phyloP scores from a whole-genome alignment of 495 filamentous ascomycete genomes.

The Aspergillus steynii region DNA sequence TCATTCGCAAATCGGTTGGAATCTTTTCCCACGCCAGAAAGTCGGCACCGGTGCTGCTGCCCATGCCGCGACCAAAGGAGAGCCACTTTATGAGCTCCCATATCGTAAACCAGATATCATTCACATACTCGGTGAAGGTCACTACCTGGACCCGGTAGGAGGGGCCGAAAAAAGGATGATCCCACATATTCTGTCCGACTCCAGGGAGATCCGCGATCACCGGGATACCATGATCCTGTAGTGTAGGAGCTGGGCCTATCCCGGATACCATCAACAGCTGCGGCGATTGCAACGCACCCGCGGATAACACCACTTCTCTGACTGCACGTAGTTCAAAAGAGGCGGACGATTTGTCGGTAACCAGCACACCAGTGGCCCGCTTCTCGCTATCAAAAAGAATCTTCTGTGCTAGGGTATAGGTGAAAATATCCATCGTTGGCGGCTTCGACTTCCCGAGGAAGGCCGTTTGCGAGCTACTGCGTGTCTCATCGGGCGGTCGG shows the following conservation, averaged over 20 bases:
- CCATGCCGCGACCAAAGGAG: constrained; percentile 24
- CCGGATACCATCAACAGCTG: constrained; percentile 34
- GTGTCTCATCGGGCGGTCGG: constrained; percentile 25
- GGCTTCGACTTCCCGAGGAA: constrained; percentile 27
- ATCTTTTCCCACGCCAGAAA: constrained; percentile 53
- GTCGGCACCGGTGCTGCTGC: constrained; percentile 41
- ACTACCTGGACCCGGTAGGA: constrained; percentile 23
- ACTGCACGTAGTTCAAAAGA: constrained; percentile 34
- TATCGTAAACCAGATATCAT: constrained; percentile 14
- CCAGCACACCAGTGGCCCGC: constrained; percentile 25
- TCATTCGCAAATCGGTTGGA: constrained; percentile 29
- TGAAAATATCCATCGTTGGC: constrained; percentile 18
- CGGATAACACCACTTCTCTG: constrained; percentile 56
- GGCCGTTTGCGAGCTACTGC: constrained; percentile 38
- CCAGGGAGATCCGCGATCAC: constrained; percentile 43
- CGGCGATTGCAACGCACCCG: constrained; percentile 42
- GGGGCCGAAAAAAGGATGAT: constrained; percentile 34
- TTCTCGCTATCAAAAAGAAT: constrained; percentile 26
- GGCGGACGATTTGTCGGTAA: constrained; percentile 3
- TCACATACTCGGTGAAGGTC: constrained; percentile 23
- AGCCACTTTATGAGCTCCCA: constrained; percentile 14
- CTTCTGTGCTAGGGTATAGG: constrained; percentile 25
- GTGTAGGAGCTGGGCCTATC: constrained; percentile 39
- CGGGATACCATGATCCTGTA: constrained; percentile 40
- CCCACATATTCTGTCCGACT: constrained; percentile 52